phyloP scores from a whole-genome alignment of 352 stramenopile species.

The Aphanomyces invadans region DNA sequence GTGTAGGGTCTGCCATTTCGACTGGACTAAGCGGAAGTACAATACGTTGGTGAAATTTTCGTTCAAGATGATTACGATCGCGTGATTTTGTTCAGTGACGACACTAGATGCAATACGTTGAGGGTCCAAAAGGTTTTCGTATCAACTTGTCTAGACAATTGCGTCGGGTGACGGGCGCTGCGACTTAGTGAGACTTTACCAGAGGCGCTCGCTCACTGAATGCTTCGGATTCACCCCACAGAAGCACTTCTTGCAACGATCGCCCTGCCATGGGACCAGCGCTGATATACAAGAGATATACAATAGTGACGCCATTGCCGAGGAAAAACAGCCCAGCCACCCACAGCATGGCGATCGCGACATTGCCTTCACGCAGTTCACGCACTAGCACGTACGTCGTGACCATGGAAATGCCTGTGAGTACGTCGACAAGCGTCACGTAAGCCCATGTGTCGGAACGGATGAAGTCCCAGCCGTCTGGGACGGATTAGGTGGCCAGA shows the following conservation, averaged over 20 bases:
- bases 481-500: background rate
- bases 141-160: no score
- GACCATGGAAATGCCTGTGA: slow-evolving; percentile 16
- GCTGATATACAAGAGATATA: slow-evolving; percentile 13
- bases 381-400: slow-evolving; percentile 13
- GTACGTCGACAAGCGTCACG: slow-evolving; percentile 11
- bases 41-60: no score
- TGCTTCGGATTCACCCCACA: background rate
- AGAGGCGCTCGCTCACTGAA: background rate
- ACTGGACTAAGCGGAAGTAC: no score
- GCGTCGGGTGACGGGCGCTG: no score
- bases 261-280: background rate
- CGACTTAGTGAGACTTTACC: background rate
- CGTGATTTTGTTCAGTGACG: no score
- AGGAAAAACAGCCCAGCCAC: background rate
- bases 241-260: slow-evolving; percentile 2
- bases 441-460: slow-evolving; percentile 11
- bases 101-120: no score
- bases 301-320: slow-evolving; percentile 10
- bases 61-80: no score
- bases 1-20: no score
- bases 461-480: slow-evolving; percentile 13
- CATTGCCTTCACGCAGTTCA: slow-evolving; percentile 11
- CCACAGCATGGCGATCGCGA: background rate
- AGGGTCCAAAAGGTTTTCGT: no score